These are phyloP conservation scores for Candida maesae DNA, from an alignment of 805 yeast species.

Conservation along the genomic window DNA sequence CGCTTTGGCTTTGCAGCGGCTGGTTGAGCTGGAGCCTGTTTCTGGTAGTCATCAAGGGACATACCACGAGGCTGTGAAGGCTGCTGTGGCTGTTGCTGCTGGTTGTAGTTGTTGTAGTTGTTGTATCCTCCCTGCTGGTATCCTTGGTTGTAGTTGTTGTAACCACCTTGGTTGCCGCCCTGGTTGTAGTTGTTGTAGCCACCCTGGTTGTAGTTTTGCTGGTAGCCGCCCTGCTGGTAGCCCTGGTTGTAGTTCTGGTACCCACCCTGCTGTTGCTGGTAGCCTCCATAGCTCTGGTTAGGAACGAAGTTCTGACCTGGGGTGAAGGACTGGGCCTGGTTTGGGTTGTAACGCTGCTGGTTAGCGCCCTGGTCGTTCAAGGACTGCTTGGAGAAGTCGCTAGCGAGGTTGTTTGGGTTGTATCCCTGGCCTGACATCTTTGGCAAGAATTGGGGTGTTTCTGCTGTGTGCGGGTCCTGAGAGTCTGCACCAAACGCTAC, in stretches of 20 bases:
- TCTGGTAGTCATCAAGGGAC: constrained; percentile 81
- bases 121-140: constrained; percentile 6
- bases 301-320: constrained; percentile 41
- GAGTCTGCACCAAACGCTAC: no score
- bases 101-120: constrained; percentile 25
- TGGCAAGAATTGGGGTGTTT: no score
- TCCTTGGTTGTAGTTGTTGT: constrained; percentile 13
- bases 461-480: no score
- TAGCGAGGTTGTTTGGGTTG: constrained; percentile 28
- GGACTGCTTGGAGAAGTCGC: constrained; percentile 31
- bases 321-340: constrained; percentile 41
- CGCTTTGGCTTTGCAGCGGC: constrained; percentile 40
- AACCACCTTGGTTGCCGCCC: constrained; percentile 17
- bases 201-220: constrained; percentile 15
- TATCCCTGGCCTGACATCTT: constrained; percentile 26
- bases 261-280: constrained; percentile 3
- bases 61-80: constrained; percentile 45
- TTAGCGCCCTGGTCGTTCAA: constrained; percentile 21
- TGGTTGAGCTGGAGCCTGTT: constrained; percentile 35
- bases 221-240: constrained; percentile 4
- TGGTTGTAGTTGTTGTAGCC: constrained; percentile 20
- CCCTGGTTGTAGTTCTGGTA: constrained; percentile 1
- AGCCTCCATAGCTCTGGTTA: no score
- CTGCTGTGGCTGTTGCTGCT: constrained; percentile 26
- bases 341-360: constrained; percentile 43